Percentiles rank a stretch among this genome's conserved stretches.
phyloP scores from a whole-genome alignment of 2,329 filamentous ascomycete genomes.

The Verticillium longisporum region DNA sequence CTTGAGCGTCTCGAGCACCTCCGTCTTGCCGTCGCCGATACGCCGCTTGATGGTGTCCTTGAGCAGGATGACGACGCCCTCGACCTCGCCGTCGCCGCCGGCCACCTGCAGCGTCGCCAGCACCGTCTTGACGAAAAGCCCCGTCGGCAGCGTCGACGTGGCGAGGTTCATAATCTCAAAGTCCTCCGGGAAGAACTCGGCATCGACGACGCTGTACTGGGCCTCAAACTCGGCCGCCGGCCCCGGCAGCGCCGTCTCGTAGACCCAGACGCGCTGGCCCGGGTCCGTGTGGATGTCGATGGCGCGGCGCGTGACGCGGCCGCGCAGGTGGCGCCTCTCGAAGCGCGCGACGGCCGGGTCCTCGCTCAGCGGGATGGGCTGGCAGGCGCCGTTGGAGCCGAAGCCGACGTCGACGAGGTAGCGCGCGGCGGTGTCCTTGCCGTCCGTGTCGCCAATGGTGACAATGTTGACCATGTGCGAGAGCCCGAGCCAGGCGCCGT shows the following conservation, averaged over 20 bases:
- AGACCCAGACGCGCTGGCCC: conserved; percentile 30
- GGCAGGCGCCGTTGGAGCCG: conserved; percentile 35
- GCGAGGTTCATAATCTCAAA: conserved; percentile 39
- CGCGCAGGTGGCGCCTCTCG: conserved; percentile 17
- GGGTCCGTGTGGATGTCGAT: conserved; percentile 24
- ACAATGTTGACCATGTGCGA: conserved; percentile 55
- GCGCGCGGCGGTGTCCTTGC: conserved; percentile 12
- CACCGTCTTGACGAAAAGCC: conserved; percentile 29
- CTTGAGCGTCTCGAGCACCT: conserved; percentile 33
- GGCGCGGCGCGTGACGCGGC: conserved; percentile 31
- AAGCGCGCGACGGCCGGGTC: conserved; percentile 31
- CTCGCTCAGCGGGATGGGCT: conserved; percentile 23
- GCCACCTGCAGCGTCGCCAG: conserved; percentile 24
- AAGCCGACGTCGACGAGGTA: conserved; percentile 56
- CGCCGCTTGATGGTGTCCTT: conserved; percentile 36
- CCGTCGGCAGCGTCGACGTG: conserved; percentile 24
- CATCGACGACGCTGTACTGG: conserved; percentile 44
- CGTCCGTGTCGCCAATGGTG: conserved; percentile 31
- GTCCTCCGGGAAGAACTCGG: conserved; percentile 38
- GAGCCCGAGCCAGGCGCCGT: conserved; percentile 17
- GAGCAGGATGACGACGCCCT: conserved; percentile 35
- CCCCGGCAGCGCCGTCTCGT: conserved; percentile 20
- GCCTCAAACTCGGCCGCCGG: conserved; percentile 30
- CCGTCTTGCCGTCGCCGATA: conserved; percentile 25
- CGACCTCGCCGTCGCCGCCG: conserved; percentile 8